Base-by-base conservation (phyloP, 2,329 filamentous ascomycete genomes). In the Chrysoporthe deuterocubensis region DNA sequence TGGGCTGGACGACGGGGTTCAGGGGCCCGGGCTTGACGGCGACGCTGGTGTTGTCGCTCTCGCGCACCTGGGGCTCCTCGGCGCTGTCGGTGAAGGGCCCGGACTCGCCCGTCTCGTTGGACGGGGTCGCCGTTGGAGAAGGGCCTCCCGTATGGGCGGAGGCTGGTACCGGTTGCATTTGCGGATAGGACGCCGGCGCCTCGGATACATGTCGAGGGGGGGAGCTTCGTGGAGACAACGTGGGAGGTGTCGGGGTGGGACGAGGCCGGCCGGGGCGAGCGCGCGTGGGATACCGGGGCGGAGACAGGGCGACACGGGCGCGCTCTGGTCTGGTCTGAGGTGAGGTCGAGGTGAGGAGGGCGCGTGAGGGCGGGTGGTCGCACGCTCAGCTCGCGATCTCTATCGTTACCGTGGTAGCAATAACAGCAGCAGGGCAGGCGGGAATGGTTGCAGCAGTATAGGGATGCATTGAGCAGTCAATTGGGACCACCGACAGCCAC, bases 201-300 rank as follows among this genome's bases (percentile, higher is more conserved):
- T 67, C 68, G 68, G 66, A 70, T 67, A 70, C 68, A 70, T 70
- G 66, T 70, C 68, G 68, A 66, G 68, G n/a, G 62, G 65, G 54
- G 52, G 54, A 62, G 50, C 46, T 54, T 59, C 48, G 65, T 43
- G 59, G 58, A 61, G 66, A 62, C 62, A 65, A 58, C 63, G 64
- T 64, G 57, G 54, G 52, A 52, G 14, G 34, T 40, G 21, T 40
- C 26, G 34, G 16, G 34, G 4, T 26, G 32, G 46, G 32, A 57
- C 43, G 54, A 21, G 57, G 59, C 8, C 42, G 43, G 37, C 42
- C 54, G 57, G 60, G 58, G 68, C 65, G 57, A 43, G 56, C 34
- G 52, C 62, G 52, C 7, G 52, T 40, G 42, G 13, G n/a, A 34
- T n/a, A 4, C 16, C 16, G 5, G 14, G 42, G 46, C 32, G 42